A percentile compares a stretch with the other conserved stretches of the same genome.
Evolutionary conservation across 305 asterid genomes (phyloP).

Genomic region (Plantago lanceolata): DNA sequence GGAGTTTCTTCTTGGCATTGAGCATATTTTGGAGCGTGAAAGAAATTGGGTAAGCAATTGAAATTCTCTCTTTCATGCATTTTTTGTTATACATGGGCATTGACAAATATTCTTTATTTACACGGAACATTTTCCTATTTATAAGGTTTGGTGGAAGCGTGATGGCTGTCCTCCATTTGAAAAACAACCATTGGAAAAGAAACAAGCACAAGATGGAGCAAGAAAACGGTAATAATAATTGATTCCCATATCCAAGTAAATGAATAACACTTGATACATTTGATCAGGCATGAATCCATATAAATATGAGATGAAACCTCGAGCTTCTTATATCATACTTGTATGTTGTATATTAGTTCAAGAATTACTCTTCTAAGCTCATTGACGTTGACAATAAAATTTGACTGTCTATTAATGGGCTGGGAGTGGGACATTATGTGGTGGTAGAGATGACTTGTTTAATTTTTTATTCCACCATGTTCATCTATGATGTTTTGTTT

Average conservation of each 20-base stretch:
- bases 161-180: slow-evolving; percentile 97
- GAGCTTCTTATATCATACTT: background rate
- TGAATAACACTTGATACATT: background rate
- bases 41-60: slow-evolving; percentile 78
- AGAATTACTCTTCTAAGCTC: slow-evolving; percentile 18
- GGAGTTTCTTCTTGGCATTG: slow-evolving; percentile 81
- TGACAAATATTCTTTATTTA: background rate
- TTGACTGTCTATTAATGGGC: background rate
- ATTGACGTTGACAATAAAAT: slow-evolving; percentile 9
- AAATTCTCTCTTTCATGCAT: slow-evolving; percentile 17
- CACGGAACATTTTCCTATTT: slow-evolving; percentile 20
- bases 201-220: slow-evolving; percentile 59
- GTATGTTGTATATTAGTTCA: background rate
- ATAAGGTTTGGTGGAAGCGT: slow-evolving; percentile 99
- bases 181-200: slow-evolving; percentile 67
- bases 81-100: slow-evolving; percentile 4
- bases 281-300: background rate
- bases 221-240: slow-evolving; percentile 69
- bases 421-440: slow-evolving; percentile 15
- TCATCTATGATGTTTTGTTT: slow-evolving; percentile 1
- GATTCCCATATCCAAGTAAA: background rate
- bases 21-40: slow-evolving; percentile 94
- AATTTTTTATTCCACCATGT: background rate
- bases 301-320: background rate
- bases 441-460: slow-evolving; percentile 2